phyloP scores from a whole-genome alignment of 1,284 basidiomycete species.

The Sanghuangporus baumii region DNA sequence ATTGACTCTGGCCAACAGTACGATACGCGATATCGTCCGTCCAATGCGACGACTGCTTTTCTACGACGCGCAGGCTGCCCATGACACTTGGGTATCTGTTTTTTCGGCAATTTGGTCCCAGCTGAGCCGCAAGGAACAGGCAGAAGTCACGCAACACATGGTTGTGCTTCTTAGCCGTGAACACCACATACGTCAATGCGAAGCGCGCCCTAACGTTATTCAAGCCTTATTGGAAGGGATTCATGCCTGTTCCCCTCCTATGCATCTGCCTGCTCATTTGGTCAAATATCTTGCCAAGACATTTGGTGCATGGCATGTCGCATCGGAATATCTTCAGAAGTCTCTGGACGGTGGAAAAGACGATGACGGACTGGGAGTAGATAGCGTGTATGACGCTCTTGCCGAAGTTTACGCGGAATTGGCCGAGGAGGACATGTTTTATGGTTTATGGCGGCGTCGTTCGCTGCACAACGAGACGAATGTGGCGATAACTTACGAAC shows the following conservation, averaged over 20 bases:
- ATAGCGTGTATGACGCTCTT: slow-evolving; percentile 86
- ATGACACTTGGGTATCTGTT: slow-evolving; percentile 85
- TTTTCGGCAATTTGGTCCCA: slow-evolving; percentile 91
- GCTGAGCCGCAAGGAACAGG: slow-evolving; percentile 83
- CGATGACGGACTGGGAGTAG: slow-evolving; percentile 79
- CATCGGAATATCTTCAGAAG: slow-evolving; percentile 83
- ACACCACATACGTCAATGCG: slow-evolving; percentile 86
- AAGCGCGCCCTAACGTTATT: slow-evolving; percentile 91
- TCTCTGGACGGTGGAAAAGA: slow-evolving; percentile 72
- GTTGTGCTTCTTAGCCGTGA: slow-evolving; percentile 91
- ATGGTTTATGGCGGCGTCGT: slow-evolving; percentile 92
- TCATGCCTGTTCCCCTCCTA: slow-evolving; percentile 79
- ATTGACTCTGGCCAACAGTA: slow-evolving; percentile 26
- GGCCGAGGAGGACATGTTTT: slow-evolving; percentile 96
- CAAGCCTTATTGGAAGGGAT: slow-evolving; percentile 88
- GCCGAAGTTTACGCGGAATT: slow-evolving; percentile 96
- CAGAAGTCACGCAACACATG: slow-evolving; percentile 85
- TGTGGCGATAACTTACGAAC: slow-evolving; percentile 89
- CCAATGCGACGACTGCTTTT: slow-evolving; percentile 84
- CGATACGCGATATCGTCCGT: slow-evolving; percentile 58
- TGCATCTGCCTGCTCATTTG: slow-evolving; percentile 90
- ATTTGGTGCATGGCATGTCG: slow-evolving; percentile 92
- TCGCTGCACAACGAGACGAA: slow-evolving; percentile 90
- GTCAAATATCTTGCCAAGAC: slow-evolving; percentile 97
- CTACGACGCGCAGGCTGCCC: slow-evolving; percentile 72